These are phyloP conservation scores for Oryza australiensis DNA, from an alignment of 176 grass and related monocot genomes.

Conservation along the genomic window DNA sequence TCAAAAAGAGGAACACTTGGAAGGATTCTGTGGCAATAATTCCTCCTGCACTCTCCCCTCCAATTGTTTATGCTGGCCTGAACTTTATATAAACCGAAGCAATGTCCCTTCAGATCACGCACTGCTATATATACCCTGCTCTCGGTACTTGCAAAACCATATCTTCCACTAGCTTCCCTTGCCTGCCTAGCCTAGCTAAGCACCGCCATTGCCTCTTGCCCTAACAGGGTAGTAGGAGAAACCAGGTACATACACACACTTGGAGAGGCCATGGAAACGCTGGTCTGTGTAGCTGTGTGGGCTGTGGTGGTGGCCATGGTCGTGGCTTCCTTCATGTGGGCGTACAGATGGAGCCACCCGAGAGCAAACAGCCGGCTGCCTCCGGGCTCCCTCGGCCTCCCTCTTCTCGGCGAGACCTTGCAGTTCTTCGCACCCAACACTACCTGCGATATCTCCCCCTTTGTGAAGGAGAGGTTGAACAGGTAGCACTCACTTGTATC, in stretches of 20 bases:
- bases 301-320: conserved; percentile 29
- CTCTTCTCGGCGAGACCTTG: conserved; percentile 57
- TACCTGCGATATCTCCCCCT: conserved; percentile 59
- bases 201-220: conserved; percentile 16
- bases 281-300: conserved; percentile 14
- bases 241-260: background rate
- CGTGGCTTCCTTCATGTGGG: conserved; percentile 34
- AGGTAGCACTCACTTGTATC: conserved; percentile 28
- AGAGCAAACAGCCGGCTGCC: conserved; percentile 55
- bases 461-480: conserved; percentile 53
- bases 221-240: background rate
- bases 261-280: conserved; percentile 33
- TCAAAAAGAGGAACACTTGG: conserved; percentile 32
- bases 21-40: conserved; percentile 41
- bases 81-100: conserved; percentile 39
- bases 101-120: background rate
- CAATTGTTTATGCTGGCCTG: conserved; percentile 23
- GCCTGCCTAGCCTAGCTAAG: background rate
- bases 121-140: conserved; percentile 20
- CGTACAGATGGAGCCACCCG: conserved; percentile 57
- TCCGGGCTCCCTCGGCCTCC: conserved; percentile 66
- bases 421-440: conserved; percentile 66
- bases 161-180: conserved; percentile 46
- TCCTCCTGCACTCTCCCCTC: background rate
- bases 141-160: conserved; percentile 32